Base-by-base conservation (phyloP, 2,329 filamentous ascomycete species). In the Dactylellina haptotyla region DNA sequence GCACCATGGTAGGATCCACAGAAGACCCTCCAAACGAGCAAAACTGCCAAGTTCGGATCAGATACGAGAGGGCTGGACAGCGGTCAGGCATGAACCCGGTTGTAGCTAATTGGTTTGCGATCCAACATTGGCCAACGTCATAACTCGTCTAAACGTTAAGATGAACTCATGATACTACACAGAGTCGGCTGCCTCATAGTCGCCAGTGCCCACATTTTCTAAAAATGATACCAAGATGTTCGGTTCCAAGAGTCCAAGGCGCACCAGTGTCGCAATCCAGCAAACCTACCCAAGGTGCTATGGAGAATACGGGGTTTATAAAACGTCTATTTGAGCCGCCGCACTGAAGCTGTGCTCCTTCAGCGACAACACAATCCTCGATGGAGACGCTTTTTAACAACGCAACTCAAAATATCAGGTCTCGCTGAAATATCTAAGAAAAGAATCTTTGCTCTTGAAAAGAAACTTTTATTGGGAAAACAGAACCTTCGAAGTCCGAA, bases 301-400 rank as follows among this genome's bases (percentile, higher is more conserved):
- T 16, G 18, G 25, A 9, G 25, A 37, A 25, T 16, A 6, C 28
- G 16, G 12, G 8, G 18, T 34, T 39, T 56, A 48, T 56, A 65
- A 54, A 39, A 6, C 20, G 48, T 25, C 30, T 2, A 39, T 12
- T 56, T 56, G 61, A 64, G 61, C 61, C 39, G 61, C 48, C 16
- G 57, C 3, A 10, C 12, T 28, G n/a, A 6, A 9, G 25, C 25
- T 16, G 12, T 43, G 1, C 9, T 28, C n/a, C 25, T 54, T 12
- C 10, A 25, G 20, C 25, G 32, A 34, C 32, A 34, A 34, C 32
- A 34, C 32, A 34, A 34, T 32, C 16, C 14, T 14, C 20, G 23
- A 20, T 54, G 28, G 25, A 9, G 5, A 12, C 5, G 32, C 10
- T 32, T 41, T 62, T 37, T 45, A 50, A 62, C 58, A 62, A 3